Evolutionary conservation across 2,329 filamentous ascomycete species (phyloP), one percentile per base, ranked within the genome.

Genomic region (Venturia carpophila): DNA sequence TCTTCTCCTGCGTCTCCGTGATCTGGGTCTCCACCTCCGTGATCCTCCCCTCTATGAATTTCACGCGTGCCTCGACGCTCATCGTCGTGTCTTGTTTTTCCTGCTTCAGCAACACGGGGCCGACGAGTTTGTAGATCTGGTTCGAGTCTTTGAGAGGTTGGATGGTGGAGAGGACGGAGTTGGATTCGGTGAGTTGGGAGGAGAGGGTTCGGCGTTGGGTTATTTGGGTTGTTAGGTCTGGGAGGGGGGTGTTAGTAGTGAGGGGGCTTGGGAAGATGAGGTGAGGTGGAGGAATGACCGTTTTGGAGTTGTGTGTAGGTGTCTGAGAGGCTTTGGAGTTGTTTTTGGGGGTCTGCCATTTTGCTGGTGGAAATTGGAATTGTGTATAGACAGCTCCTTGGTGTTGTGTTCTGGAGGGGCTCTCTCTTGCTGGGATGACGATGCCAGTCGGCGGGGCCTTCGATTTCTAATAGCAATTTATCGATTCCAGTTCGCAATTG

Each of bases 11-110:
- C 27, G 86, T 81, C 30, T 83, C 83, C 68, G 82, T 79, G 68
- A 90, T 88, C 71, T 87, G 84, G 60, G 79, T 79, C 72, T 90
- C 88, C 62, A 89, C 83, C 34, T 87, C 81, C 72, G 85, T 85
- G 92, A 97, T 94, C 74, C 99, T 93, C 72, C 93, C 91, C 69
- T 87, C 84, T 69, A 99, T 99, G 73, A 93, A 97, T 69, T 96
- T 92, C 62, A 99, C 76, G 30, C 94, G 86, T 24, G 91, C 91
- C 70, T 95, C 91, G 21, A 99, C 94, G 0, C 92, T 92, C 81
- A 90, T 89, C 69, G 92, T 87, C 0, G 94, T 94, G 75, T 99
- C 94, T 1, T 85, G 79, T 76, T 90, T 92, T 66, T 97, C 94
- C 77, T 99, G 94, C 82, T 97, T 97, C 72, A 99, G 77, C 45